phyloP scores from a whole-genome alignment of 768 basidiomycete species.

The Pisolithus sp. region DNA sequence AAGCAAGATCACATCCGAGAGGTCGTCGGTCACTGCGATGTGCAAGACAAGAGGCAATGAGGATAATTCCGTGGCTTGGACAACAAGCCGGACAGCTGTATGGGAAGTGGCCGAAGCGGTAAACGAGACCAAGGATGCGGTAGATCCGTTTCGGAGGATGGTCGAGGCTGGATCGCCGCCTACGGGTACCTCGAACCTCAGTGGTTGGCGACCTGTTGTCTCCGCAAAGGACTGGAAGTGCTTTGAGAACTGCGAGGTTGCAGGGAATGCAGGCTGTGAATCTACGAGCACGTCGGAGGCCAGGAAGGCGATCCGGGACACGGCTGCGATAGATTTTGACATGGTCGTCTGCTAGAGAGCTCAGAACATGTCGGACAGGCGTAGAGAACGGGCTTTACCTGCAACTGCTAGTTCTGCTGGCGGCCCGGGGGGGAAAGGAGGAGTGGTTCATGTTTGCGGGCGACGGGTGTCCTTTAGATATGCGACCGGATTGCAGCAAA shows the following conservation, averaged over 20 bases:
- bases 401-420: neutral
- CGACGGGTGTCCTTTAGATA: neutral
- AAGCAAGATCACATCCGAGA: conserved; percentile 71
- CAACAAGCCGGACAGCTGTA: conserved; percentile 52
- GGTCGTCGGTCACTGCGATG: conserved; percentile 56
- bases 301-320: conserved; percentile 66
- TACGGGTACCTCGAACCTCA: conserved; percentile 45
- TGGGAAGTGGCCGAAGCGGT: conserved; percentile 49
- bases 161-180: conserved; percentile 62
- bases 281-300: conserved; percentile 64
- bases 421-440: neutral
- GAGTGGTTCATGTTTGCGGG: neutral
- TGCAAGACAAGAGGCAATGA: conserved; percentile 64
- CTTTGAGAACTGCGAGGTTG: conserved; percentile 33
- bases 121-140: conserved; percentile 48
- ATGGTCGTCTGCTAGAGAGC: conserved; percentile 6
- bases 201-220: conserved; percentile 34
- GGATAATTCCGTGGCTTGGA: conserved; percentile 64
- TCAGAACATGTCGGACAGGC: conserved; percentile 5
- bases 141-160: conserved; percentile 41
- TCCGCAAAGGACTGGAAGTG: conserved; percentile 27
- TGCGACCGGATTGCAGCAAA: conserved; percentile 11
- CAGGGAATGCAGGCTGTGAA: conserved; percentile 39
- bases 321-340: conserved; percentile 30
- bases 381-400: conserved; percentile 4